Base-by-base conservation (phyloP, 495 filamentous ascomycete genomes). In the Lichina pygmaea region DNA sequence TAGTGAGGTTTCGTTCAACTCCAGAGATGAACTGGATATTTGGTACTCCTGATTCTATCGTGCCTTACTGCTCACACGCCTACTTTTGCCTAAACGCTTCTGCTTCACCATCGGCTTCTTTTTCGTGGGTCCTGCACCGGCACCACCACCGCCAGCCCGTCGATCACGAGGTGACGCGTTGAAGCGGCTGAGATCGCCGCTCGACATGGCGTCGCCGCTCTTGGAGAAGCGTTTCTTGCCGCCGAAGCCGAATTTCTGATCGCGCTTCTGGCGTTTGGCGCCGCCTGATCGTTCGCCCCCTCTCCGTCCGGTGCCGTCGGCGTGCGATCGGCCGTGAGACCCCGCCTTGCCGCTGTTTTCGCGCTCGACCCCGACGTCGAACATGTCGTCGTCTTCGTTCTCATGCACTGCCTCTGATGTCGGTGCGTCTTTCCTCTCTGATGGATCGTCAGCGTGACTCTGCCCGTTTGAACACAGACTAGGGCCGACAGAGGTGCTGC, bases 321-420 rank as follows among this genome's bases (percentile, higher is more conserved):
- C 2, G 24, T 24, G 24, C 2, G 24, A 24, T 24, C n/a, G n/a
- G n/a, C n/a, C n/a, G 57, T 33, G 53, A 50, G 47, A n/a, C n/a
- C n/a, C n/a, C n/a, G n/a, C n/a, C n/a, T 59, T 60, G 49, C 59
- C 53, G n/a, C 57, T 55, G 41, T 71, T 64, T 46, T 78, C 75
- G 41, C 86, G 75, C 50, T 97, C 89, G 44, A 97, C 75, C 45
- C 77, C 82, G 11, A 97, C 76, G 58, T 94, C 86, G 64, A 97
- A 97, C 52, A 94, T 71, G 57, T 94, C 83, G 57, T 94, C 83
- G 39, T 76, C 76, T 54, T 93, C 85, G 48, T 75, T 72, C 8
- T 75, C 74, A 44, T 58, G 64, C 44, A 52, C 51, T 11, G 55
- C 42, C 43, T 75, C 71, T 47, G 75, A 73, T 52, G 24, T 16